Conservation (phyloP, 805 yeast genomes). For the Candida insectalens region DNA sequence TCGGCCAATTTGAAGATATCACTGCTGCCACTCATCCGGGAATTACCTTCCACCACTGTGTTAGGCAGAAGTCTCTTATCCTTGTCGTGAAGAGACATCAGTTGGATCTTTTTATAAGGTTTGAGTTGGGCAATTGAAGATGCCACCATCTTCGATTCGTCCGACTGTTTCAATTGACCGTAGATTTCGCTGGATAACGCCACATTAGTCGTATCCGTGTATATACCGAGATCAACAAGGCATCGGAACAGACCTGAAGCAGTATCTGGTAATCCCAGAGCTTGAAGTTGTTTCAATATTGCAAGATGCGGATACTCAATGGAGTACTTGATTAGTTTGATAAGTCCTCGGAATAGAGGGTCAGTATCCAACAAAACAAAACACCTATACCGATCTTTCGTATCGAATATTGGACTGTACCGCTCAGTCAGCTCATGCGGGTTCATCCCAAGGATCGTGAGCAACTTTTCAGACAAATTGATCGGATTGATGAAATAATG, state of each 20-base stretch:
- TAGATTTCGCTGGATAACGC: constrained; percentile 19
- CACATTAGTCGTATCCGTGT: constrained; percentile 13
- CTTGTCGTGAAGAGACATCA: neutral
- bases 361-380: constrained; percentile 2
- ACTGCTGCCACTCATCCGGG: neutral
- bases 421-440: constrained; percentile 5
- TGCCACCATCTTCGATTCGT: neutral
- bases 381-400: neutral
- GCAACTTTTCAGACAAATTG: constrained; percentile 12
- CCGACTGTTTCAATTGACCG: constrained; percentile 8
- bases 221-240: constrained; percentile 11
- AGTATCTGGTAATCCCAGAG: constrained; percentile 6
- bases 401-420: neutral
- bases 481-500: constrained; percentile 16
- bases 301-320: constrained; percentile 23
- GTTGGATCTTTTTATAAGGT: neutral
- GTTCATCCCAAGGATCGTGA: constrained; percentile 6
- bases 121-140: neutral
- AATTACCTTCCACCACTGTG: neutral
- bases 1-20: constrained; percentile 10
- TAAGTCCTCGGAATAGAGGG: constrained; percentile 11
- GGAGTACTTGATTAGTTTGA: constrained; percentile 19
- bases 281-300: constrained; percentile 10
- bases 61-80: neutral
- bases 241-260: constrained; percentile 10